These are phyloP conservation scores for Linanthus parryae DNA, from an alignment of 148 eudicot species.

Conservation along the genomic window DNA sequence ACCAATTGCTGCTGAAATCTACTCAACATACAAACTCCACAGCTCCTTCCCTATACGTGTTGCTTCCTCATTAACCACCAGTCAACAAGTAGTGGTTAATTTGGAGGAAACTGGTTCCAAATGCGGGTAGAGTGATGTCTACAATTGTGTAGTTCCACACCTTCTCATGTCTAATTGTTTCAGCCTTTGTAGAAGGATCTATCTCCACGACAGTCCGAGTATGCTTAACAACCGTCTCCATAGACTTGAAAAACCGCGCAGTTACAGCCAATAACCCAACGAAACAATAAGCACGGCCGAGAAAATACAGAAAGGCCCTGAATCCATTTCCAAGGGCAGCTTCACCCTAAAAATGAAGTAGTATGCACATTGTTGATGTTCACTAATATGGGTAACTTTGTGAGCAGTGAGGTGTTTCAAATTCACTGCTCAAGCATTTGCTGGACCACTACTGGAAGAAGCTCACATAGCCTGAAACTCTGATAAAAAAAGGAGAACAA, in stretches of 20 bases:
- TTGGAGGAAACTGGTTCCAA: slow-evolving; percentile 96
- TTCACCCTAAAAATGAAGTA: slow-evolving; percentile 54
- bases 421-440: too few relatives aligned
- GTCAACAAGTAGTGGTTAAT: too few relatives aligned
- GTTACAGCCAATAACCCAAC: slow-evolving; percentile 85
- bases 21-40: slow-evolving; percentile 74
- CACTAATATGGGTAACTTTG: too few relatives aligned
- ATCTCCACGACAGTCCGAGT: slow-evolving; percentile 49
- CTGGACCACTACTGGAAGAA: too few relatives aligned
- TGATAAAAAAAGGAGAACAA: too few relatives aligned
- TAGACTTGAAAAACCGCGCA: slow-evolving; percentile 71
- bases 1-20: too few relatives aligned
- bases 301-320: slow-evolving; percentile 47
- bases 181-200: slow-evolving; percentile 52
- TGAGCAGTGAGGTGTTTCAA: too few relatives aligned
- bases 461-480: too few relatives aligned
- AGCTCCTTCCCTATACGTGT: slow-evolving; percentile 64
- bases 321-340: slow-evolving; percentile 45
- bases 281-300: slow-evolving; percentile 74
- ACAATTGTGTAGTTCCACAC: slow-evolving; percentile 94
- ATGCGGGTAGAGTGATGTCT: slow-evolving; percentile 74
- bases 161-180: slow-evolving; percentile 45
- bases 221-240: slow-evolving; percentile 93
- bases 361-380: slow-evolving; percentile 30
- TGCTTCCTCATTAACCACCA: slow-evolving; percentile 85